Base-by-base conservation (phyloP, 345 rosid genomes). In the Raphanus sativus region DNA sequence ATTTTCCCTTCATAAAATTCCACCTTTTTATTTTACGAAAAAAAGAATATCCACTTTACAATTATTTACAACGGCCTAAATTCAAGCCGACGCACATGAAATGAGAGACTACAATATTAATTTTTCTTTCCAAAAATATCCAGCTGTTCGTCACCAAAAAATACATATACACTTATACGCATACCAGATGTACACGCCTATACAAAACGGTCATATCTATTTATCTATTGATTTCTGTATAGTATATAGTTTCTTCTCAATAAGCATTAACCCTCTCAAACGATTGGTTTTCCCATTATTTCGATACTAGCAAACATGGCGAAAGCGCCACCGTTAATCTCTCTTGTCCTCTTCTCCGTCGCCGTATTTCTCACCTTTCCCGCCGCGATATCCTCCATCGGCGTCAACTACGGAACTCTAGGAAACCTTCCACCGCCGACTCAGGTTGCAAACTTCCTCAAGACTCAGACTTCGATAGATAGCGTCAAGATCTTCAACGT, bases 361-460 rank as follows among this genome's bases (percentile, higher is more conserved):
- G 15, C 70, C 77, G 42, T 67, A 62, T 16, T 84, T 76, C 76
- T 86, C 83, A 55, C 66, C 80, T 80, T 83, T 70, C 77, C 85
- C 69, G 25, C 82, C 71, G 54, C 65, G 42, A 52, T 85, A 64
- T 50, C 68, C 5, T 82, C 91, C 80, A 78, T 92, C 21, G 98
- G 98, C 0, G 84, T 92, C 7, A 92, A 92, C 89, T 92, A 92
- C 69, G 98, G 98, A 4, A 88, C 92, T 16, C 59, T 87, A 3
- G 91, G 86, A 4, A 89, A 93, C 86, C 98, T 93, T 21, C 96
- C 94, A 0, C 83, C 96, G 1, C 96, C 96, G 0, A 9, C 85
- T 2, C 69, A 87, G 59, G 96, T 92, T n/a, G 94, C 98, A 9
- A 83, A 86, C 69, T 90, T 92, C 83, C 36, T 89, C 34, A 83